Conservation (phyloP, 2,329 filamentous ascomycete species). For the Cryphonectria japonica region DNA sequence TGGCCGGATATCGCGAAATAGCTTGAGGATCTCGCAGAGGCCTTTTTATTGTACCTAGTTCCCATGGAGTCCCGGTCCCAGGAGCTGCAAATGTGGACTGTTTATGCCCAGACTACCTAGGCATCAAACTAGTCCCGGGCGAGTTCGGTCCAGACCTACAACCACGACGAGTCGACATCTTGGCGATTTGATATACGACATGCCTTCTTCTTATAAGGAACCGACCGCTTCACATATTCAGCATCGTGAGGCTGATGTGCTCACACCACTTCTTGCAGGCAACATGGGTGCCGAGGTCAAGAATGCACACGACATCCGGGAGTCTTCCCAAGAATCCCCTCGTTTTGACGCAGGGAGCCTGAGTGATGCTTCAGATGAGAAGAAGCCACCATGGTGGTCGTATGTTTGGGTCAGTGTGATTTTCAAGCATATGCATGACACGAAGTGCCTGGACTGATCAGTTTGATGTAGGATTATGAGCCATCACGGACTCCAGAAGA, state of each 20-base stretch:
- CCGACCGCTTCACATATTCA: neutral
- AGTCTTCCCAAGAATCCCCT: constrained; percentile 11
- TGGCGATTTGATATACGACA: neutral
- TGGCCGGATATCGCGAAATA: neutral
- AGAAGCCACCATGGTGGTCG: constrained; percentile 27
- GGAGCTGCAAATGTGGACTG: neutral
- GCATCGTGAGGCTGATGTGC: constrained; percentile 10
- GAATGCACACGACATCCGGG: constrained; percentile 14
- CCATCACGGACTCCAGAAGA: constrained; percentile 37
- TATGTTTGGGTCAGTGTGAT: constrained; percentile 24
- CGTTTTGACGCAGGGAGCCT: neutral
- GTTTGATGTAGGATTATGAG: constrained; percentile 24
- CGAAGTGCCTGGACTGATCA: neutral
- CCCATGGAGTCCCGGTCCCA: neutral
- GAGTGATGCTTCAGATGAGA: neutral
- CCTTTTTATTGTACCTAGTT: neutral
- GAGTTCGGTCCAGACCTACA: neutral
- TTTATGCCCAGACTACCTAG: neutral
- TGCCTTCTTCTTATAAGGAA: constrained; percentile 22
- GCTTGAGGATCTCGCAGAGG: neutral
- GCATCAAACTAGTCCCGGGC: constrained; percentile 5
- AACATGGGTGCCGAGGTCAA: constrained; percentile 25
- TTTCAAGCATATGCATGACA: neutral
- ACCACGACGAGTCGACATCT: neutral
- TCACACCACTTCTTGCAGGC: constrained; percentile 23